Conservation (phyloP, 2,329 filamentous ascomycete species). For the Diaporthe aspalathi region DNA sequence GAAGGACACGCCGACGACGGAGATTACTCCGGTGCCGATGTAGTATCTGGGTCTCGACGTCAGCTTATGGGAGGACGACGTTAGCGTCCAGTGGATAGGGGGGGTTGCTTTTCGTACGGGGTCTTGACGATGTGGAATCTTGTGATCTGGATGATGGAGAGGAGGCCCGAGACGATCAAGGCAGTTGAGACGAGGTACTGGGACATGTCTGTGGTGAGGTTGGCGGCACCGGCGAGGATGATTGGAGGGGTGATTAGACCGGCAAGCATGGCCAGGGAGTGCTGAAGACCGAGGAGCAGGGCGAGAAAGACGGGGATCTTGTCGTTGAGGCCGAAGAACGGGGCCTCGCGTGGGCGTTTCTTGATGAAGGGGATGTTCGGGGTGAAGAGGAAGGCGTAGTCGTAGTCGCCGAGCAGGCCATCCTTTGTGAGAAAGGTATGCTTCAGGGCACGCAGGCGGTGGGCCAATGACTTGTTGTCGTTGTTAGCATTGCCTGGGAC, state of each 20-base stretch:
- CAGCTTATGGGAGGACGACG: background rate
- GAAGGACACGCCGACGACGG: slow-evolving; percentile 83
- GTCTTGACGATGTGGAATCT: slow-evolving; percentile 79
- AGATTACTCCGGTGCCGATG: slow-evolving; percentile 82
- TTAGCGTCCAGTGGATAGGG: background rate
- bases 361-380: slow-evolving; percentile 87
- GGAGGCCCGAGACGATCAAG: slow-evolving; percentile 80
- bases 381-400: slow-evolving; percentile 89
- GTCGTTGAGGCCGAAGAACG: slow-evolving; percentile 88
- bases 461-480: slow-evolving; percentile 48
- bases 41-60: slow-evolving; percentile 66
- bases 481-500: slow-evolving; percentile 52
- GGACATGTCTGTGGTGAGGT: slow-evolving; percentile 69
- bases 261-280: slow-evolving; percentile 81
- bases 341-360: slow-evolving; percentile 67
- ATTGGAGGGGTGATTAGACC: slow-evolving; percentile 83
- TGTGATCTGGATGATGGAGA: slow-evolving; percentile 82
- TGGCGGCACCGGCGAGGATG: slow-evolving; percentile 73
- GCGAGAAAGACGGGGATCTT: slow-evolving; percentile 80
- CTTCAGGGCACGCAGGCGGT: slow-evolving; percentile 48
- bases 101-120: slow-evolving; percentile 51
- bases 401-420: slow-evolving; percentile 85
- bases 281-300: slow-evolving; percentile 81
- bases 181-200: slow-evolving; percentile 85
- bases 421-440: slow-evolving; percentile 68